phyloP scores from a whole-genome alignment of 495 filamentous ascomycete genomes.

The Pyronema domesticum region DNA sequence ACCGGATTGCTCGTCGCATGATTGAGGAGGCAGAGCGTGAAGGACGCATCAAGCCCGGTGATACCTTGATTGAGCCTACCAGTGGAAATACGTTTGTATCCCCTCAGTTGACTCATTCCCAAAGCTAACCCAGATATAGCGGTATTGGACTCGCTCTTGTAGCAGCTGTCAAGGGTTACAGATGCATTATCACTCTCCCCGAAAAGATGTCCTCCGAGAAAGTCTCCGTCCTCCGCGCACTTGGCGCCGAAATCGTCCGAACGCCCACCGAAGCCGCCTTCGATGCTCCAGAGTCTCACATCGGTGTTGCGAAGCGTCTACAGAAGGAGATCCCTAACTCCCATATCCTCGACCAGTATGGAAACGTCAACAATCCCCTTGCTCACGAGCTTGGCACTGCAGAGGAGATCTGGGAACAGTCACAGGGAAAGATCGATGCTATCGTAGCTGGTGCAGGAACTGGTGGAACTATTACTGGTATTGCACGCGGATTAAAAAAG shows the following conservation, averaged over 20 bases:
- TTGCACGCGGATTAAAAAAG: slow-evolving; percentile 70
- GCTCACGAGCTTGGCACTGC: slow-evolving; percentile 92
- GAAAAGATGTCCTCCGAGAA: slow-evolving; percentile 99
- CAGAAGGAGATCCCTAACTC: slow-evolving; percentile 93
- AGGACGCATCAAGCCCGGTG: slow-evolving; percentile 89
- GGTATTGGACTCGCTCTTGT: slow-evolving; percentile 92
- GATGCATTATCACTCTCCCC: slow-evolving; percentile 93
- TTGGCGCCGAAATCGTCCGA: slow-evolving; percentile 93
- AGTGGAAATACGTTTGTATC: slow-evolving; percentile 73
- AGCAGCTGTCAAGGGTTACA: slow-evolving; percentile 89
- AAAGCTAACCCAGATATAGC: slow-evolving; percentile 25
- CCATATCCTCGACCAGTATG: slow-evolving; percentile 93
- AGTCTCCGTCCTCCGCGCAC: slow-evolving; percentile 75
- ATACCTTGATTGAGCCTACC: slow-evolving; percentile 94
- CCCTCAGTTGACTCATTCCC: neutral
- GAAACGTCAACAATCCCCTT: slow-evolving; percentile 75
- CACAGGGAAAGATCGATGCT: slow-evolving; percentile 63
- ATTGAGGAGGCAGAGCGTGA: slow-evolving; percentile 83
- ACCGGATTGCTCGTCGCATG: slow-evolving; percentile 93
- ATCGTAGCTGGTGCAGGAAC: slow-evolving; percentile 88
- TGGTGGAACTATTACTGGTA: slow-evolving; percentile 83
- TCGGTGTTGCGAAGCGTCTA: slow-evolving; percentile 76
- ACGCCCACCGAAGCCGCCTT: slow-evolving; percentile 91
- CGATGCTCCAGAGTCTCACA: slow-evolving; percentile 89
- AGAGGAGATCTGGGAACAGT: slow-evolving; percentile 90